A percentile compares a stretch with the other conserved stretches of the same genome.
Evolutionary conservation across 2,329 filamentous ascomycete genomes (phyloP).

Genomic region (Waltergamsia citrina): DNA sequence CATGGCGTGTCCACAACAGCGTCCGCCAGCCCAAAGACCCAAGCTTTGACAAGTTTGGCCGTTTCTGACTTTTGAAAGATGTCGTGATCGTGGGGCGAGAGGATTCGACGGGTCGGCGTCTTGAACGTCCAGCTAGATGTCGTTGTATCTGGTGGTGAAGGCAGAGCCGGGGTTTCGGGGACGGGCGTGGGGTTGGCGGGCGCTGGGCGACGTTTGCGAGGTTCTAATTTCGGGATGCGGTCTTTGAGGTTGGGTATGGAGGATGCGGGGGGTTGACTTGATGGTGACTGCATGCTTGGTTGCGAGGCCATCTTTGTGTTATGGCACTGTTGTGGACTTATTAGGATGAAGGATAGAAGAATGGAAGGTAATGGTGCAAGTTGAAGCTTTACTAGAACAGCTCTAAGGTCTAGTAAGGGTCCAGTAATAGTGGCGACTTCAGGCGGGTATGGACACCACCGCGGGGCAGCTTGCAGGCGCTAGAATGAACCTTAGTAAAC

Average conservation of each 20-base stretch:
- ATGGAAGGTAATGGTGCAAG: constrained; percentile 1
- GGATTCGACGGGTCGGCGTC: constrained; percentile 66
- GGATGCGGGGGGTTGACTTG: constrained; percentile 5
- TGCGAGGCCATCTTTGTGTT: background rate
- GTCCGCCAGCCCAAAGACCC: constrained; percentile 80
- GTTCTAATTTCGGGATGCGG: constrained; percentile 58
- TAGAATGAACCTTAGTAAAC: no score
- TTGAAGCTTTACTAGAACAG: no score
- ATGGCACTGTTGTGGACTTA: background rate
- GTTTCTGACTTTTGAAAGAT: constrained; percentile 72
- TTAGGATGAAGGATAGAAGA: background rate
- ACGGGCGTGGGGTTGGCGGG: constrained; percentile 50
- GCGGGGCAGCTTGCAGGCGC: no score
- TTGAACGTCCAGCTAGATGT: constrained; percentile 44
- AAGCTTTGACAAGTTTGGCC: constrained; percentile 67
- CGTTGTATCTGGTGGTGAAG: constrained; percentile 50
- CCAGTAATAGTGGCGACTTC: no score
- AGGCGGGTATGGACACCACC: no score
- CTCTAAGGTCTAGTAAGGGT: no score
- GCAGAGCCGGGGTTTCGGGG: constrained; percentile 67
- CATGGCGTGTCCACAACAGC: constrained; percentile 63
- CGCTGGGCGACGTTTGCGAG: constrained; percentile 45
- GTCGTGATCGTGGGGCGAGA: constrained; percentile 72
- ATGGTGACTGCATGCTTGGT: background rate
- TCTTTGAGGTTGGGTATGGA: constrained; percentile 30